Base-by-base conservation (phyloP, 1,284 basidiomycete species). In the Malassezia sp. region DNA sequence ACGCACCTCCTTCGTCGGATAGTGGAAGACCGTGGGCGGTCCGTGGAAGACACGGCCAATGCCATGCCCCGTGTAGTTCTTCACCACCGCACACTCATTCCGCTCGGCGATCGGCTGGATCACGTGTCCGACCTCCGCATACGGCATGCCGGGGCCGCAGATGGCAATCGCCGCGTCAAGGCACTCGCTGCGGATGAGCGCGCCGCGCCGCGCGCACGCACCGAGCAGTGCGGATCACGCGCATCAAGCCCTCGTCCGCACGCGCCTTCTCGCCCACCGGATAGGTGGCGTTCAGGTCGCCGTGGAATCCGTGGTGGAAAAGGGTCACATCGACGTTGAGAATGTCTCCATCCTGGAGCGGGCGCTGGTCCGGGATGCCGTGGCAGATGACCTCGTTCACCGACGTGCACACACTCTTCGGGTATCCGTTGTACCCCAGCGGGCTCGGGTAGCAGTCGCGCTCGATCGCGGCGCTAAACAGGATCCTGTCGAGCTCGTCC, bases 301-400 rank as follows among this genome's bases (percentile, higher is more conserved):
- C 67, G 38, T 70, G 67, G 42, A 57, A 68, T 23, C 67, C 67
- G 32, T 65, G 54, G 57, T 66, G 71, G 36, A 61, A 84, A 81
- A 78, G 63, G 6, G 76, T 71, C 3, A 79, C 75, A 52, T 79
- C 91, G 18, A 61, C 31, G 49, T 60, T 58, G 42, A 56, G 48
- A 14, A 59, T 49, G 26, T 60, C 54, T 8, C 54, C 57, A 30
- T 67, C 63, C 27, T 63, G 41, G 14, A 70, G 49, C 21, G 57
- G 53, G 18, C 62, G 49, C 43, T 60, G 54, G 27, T 68, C 65
- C 2, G 66, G 66, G 18, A 70, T 68, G 2, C 87, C 86, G 71
- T 97, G 93, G 71, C 93, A 97, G 63, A 97, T 91, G 46, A 82
- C 83, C 72, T 97, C 93, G 72, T 99, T 97, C 32, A 97, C 75